Evolutionary conservation across 352 stramenopile genomes (phyloP).

Genomic region (Pythium grandisporangium): DNA sequence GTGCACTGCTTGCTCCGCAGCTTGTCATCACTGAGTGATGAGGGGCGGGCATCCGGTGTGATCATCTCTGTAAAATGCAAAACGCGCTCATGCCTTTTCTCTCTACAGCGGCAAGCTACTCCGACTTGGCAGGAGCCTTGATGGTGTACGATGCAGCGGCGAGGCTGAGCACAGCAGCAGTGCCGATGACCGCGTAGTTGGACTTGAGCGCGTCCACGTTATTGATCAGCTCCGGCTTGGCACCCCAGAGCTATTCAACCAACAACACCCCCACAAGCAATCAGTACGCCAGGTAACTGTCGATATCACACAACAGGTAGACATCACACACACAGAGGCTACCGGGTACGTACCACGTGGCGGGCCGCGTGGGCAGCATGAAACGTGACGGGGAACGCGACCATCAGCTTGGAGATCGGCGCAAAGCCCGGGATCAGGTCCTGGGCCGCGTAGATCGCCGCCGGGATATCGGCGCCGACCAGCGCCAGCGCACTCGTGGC

Average conservation of each 20-base stretch:
- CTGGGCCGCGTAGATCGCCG: constrained; percentile 71
- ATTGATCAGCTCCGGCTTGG: constrained; percentile 83
- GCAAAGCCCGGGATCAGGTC: constrained; percentile 60
- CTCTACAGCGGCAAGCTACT: no score
- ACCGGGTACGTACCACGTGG: constrained; percentile 51
- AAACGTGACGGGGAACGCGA: constrained; percentile 92
- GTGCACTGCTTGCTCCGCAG: no score
- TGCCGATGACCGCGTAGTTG: constrained; percentile 43
- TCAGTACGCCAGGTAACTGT: no score
- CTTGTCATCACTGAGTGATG: no score
- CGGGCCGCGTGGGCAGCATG: constrained; percentile 87
- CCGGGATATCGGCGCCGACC: constrained; percentile 62
- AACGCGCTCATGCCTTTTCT: no score
- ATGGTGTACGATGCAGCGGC: constrained; percentile 40
- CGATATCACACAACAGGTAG: constrained; percentile 1
- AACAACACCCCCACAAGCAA: neutral
- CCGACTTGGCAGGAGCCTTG: constrained; percentile 16
- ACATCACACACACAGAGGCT: neutral
- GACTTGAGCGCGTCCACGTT: constrained; percentile 36
- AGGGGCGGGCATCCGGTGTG: no score
- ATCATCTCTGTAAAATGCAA: no score
- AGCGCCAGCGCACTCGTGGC: constrained; percentile 64
- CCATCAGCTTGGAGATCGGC: constrained; percentile 87
- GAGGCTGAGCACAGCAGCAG: constrained; percentile 31
- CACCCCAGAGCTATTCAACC: constrained; percentile 78